Base-by-base conservation (phyloP, 2,329 filamentous ascomycete species). In the Didymella segeticola region DNA sequence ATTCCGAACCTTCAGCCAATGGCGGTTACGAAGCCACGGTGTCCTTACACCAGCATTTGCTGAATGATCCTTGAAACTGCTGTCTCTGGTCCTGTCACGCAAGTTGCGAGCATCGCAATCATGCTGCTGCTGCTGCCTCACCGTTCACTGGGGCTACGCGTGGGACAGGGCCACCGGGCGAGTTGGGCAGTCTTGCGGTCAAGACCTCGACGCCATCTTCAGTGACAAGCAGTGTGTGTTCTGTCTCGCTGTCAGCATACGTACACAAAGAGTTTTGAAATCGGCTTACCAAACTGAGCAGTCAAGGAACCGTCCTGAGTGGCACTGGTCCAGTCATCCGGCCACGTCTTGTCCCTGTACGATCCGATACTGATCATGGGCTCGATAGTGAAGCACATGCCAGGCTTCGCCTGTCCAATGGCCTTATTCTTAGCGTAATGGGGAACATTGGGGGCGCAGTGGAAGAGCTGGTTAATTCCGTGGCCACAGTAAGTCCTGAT, bases 341-440 rank as follows among this genome's bases (percentile, higher is more conserved):
- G 95, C 95, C 95, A 99, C 0, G 92, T 98, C 74, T 95, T 89
- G 71, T 99, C 95, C 59, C 86, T 86, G 76, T 96, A 90, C 57
- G 90, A 93, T 53, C 95, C 95, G 49, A 97, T 76, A 33, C 91
- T 92, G 72, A 99, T 93, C 95, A 99, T 99, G 14, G 95, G 95
- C 79, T 99, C 95, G 57, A 99, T 99, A 0, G 95, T 99, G 70
- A 99, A 99, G 61, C 92, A 96, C 92, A 98, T 97, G 47, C 95
- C 95, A 0, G 91, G 88, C 79, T 97, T 97, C 56, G 93, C 95
- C 66, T 90, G 87, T 42, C 95, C 95, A 1, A 97, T 89, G 0
- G 93, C 91, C 84, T 98, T 99, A 79, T 98, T 99, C 83, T 96
- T 98, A 53, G 89, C 93, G 71, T 99, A 99, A 76, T 99, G 95